Conservation (phyloP, 768 basidiomycete genomes). For the Collybia nuda region DNA sequence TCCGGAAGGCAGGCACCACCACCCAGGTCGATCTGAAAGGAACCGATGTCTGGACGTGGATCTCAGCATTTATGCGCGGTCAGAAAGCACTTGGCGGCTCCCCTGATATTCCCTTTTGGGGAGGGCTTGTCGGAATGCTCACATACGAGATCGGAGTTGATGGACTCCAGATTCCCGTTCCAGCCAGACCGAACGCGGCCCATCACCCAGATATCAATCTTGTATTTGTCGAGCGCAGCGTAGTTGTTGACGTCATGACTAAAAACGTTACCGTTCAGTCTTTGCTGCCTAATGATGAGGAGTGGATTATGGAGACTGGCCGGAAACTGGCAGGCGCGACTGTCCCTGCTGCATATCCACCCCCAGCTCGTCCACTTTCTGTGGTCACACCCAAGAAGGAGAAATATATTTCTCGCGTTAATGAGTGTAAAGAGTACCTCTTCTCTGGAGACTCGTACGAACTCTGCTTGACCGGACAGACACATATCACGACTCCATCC, state of each 20-base stretch:
- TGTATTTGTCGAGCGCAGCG: slow-evolving; percentile 75
- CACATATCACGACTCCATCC: slow-evolving; percentile 51
- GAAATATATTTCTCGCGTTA: slow-evolving; percentile 67
- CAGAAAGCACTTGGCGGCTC: slow-evolving; percentile 36
- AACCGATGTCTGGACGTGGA: slow-evolving; percentile 71
- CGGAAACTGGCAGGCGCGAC: slow-evolving; percentile 10
- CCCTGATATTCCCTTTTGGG: slow-evolving; percentile 73
- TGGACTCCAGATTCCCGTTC: slow-evolving; percentile 40
- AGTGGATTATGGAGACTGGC: slow-evolving; percentile 54
- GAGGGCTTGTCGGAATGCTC: slow-evolving; percentile 74
- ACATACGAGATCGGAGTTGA: slow-evolving; percentile 78
- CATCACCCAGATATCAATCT: slow-evolving; percentile 73
- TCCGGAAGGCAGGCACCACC: slow-evolving; percentile 36
- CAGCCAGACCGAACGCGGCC: slow-evolving; percentile 24
- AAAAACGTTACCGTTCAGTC: slow-evolving; percentile 63
- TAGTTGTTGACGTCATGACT: slow-evolving; percentile 62
- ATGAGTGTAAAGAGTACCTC: slow-evolving; percentile 69
- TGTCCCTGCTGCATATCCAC: slow-evolving; percentile 20
- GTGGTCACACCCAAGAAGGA: slow-evolving; percentile 57
- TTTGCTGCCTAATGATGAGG: slow-evolving; percentile 51
- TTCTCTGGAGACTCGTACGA: slow-evolving; percentile 91
- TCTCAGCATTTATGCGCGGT: slow-evolving; percentile 62
- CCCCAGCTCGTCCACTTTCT: slow-evolving; percentile 10
- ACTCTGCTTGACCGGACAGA: slow-evolving; percentile 82
- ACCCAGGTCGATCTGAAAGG: slow-evolving; percentile 41